Conservation (phyloP, 2,329 filamentous ascomycete species). For the Periconia sp. region DNA sequence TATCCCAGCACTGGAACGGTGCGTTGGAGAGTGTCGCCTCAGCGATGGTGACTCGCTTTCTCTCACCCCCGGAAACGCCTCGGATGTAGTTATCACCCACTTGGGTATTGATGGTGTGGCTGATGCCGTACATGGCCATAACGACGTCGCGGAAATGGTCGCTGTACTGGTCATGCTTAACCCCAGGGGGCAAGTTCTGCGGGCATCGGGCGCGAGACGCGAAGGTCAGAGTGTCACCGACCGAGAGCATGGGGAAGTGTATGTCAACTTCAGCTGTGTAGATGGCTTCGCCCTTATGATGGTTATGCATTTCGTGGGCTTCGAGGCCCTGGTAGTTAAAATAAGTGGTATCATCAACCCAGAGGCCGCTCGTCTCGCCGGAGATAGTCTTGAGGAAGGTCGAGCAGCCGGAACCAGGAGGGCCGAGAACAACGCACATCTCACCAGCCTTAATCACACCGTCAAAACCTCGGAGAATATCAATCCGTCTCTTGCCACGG, state of each 20-base stretch:
- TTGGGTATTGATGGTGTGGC: constrained; percentile 71
- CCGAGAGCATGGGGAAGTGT: constrained; percentile 77
- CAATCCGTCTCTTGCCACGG: constrained; percentile 63
- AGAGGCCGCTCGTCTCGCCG: constrained; percentile 80
- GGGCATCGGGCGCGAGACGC: constrained; percentile 74
- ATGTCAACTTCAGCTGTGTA: constrained; percentile 86
- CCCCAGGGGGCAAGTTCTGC: constrained; percentile 63
- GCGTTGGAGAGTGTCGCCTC: constrained; percentile 64
- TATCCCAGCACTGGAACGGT: constrained; percentile 73
- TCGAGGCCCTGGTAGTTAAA: constrained; percentile 81
- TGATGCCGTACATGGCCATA: constrained; percentile 77
- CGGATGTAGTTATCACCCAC: constrained; percentile 77
- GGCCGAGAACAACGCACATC: constrained; percentile 75
- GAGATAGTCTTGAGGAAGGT: constrained; percentile 83
- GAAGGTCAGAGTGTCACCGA: constrained; percentile 80
- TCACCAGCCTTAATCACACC: constrained; percentile 72
- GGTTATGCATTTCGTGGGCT: constrained; percentile 76
- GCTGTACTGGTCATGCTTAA: constrained; percentile 62
- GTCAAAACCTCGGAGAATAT: constrained; percentile 71
- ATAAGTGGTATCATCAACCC: constrained; percentile 70
- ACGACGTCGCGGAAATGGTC: constrained; percentile 63
- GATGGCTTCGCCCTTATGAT: constrained; percentile 83
- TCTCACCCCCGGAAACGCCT: constrained; percentile 75
- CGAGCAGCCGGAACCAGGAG: constrained; percentile 74
- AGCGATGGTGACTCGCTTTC: constrained; percentile 37